phyloP scores from a whole-genome alignment of 495 filamentous ascomycete species.

The Sordaria brevicollis region DNA sequence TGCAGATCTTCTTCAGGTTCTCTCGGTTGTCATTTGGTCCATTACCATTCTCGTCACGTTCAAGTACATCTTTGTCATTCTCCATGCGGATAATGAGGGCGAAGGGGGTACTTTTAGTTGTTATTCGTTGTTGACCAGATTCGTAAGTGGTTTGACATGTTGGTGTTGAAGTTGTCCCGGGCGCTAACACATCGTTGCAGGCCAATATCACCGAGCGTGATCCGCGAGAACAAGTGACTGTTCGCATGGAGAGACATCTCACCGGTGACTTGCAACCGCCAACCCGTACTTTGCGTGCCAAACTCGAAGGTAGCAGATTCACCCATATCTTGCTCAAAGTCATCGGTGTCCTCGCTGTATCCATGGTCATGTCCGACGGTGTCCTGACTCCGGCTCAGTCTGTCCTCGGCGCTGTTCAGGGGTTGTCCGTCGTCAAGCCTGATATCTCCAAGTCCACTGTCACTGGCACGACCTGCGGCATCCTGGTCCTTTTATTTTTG shows the following conservation, averaged over 20 bases:
- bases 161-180: neutral
- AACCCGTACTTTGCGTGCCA: conserved; percentile 41
- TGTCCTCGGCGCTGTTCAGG: conserved; percentile 62
- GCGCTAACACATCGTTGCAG: conserved; percentile 16
- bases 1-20: conserved; percentile 54
- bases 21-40: conserved; percentile 67
- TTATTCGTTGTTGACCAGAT: conserved; percentile 61
- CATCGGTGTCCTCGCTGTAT: conserved; percentile 61
- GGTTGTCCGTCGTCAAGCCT: conserved; percentile 39
- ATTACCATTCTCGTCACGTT: conserved; percentile 63
- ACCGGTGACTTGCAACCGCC: conserved; percentile 42
- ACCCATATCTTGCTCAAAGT: conserved; percentile 47
- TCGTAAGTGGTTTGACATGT: conserved; percentile 32
- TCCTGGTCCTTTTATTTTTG: conserved; percentile 56
- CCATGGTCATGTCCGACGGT: conserved; percentile 59
- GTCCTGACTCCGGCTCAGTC: conserved; percentile 62
- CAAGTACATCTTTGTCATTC: conserved; percentile 62
- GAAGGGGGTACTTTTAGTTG: conserved; percentile 69
- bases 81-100: conserved; percentile 64
- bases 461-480: conserved; percentile 57
- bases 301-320: conserved; percentile 47
- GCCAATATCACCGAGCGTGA: conserved; percentile 47
- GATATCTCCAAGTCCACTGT: conserved; percentile 44
- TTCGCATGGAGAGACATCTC: conserved; percentile 49
- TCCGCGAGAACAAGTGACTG: conserved; percentile 36